These are phyloP conservation scores for Aureobasidium sp. DNA, from an alignment of 2,329 filamentous ascomycete species.

Conservation along the genomic window DNA sequence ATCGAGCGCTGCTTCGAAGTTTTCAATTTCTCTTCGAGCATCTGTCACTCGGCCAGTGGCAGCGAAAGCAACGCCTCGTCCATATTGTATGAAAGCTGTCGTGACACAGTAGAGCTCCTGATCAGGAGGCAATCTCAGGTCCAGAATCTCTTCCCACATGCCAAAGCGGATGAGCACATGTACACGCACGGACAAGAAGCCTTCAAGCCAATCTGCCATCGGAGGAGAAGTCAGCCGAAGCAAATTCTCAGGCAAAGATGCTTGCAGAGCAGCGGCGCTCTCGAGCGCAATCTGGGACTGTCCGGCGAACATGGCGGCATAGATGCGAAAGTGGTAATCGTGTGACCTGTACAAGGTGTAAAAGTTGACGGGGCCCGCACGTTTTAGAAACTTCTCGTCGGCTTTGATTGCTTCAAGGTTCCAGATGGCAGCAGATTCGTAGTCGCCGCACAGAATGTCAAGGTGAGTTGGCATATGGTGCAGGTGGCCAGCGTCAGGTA, in stretches of 20 bases:
- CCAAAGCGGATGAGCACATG: constrained; percentile 71
- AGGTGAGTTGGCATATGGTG: constrained; percentile 74
- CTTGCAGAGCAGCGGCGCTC: constrained; percentile 53
- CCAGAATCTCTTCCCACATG: constrained; percentile 59
- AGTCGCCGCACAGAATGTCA: constrained; percentile 67
- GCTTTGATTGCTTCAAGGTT: constrained; percentile 61
- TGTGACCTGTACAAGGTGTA: constrained; percentile 72
- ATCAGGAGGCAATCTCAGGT: constrained; percentile 52
- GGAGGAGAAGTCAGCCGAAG: constrained; percentile 50
- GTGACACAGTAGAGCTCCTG: constrained; percentile 59
- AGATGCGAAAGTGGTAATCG: constrained; percentile 67
- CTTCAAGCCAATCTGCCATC: constrained; percentile 75
- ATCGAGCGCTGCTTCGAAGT: constrained; percentile 47
- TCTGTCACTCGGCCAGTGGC: constrained; percentile 49
- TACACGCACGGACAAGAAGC: constrained; percentile 59
- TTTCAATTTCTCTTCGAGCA: constrained; percentile 38
- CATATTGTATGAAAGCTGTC: constrained; percentile 62
- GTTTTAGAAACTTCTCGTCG: constrained; percentile 58
- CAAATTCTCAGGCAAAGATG: constrained; percentile 55
- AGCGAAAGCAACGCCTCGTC: constrained; percentile 59
- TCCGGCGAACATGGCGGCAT: constrained; percentile 71
- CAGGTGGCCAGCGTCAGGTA: constrained; percentile 64
- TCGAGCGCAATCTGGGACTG: constrained; percentile 57
- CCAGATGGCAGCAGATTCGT: constrained; percentile 57
- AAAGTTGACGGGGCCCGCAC: constrained; percentile 59